These are phyloP conservation scores for Penicillium roqueforti DNA, from an alignment of 495 filamentous ascomycete genomes.

Conservation along the genomic window DNA sequence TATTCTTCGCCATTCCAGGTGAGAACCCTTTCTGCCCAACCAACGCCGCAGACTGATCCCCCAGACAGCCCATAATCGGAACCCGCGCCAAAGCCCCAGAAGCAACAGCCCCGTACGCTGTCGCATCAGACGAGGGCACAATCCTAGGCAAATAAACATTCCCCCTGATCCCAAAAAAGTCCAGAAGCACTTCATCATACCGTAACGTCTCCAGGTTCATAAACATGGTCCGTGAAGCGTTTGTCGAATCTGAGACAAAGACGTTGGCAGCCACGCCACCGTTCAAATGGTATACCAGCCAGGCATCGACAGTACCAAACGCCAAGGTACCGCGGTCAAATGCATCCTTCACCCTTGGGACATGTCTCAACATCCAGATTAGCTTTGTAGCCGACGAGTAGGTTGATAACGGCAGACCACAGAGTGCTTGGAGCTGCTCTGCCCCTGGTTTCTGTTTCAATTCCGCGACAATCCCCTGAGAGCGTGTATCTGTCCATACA, in stretches of 20 bases:
- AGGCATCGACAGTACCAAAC: slow-evolving; percentile 91
- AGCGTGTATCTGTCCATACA: slow-evolving; percentile 92
- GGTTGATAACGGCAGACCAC: slow-evolving; percentile 86
- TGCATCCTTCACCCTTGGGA: slow-evolving; percentile 66
- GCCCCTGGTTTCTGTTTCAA: slow-evolving; percentile 63
- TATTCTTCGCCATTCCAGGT: slow-evolving; percentile 90
- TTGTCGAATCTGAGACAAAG: slow-evolving; percentile 86
- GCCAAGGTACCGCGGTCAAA: slow-evolving; percentile 75
- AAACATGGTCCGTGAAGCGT: slow-evolving; percentile 95
- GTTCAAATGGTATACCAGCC: slow-evolving; percentile 88
- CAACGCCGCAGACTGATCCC: slow-evolving; percentile 89
- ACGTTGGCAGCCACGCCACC: slow-evolving; percentile 65
- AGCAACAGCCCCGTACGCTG: slow-evolving; percentile 66
- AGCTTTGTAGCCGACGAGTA: slow-evolving; percentile 92
- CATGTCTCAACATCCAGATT: slow-evolving; percentile 75
- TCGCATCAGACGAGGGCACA: slow-evolving; percentile 74
- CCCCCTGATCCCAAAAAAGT: slow-evolving; percentile 77
- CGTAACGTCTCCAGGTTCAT: slow-evolving; percentile 81
- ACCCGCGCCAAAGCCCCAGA: slow-evolving; percentile 62
- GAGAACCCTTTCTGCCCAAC: slow-evolving; percentile 90
- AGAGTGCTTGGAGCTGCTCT: slow-evolving; percentile 64
- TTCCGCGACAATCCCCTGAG: slow-evolving; percentile 68
- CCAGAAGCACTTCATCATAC: slow-evolving; percentile 76
- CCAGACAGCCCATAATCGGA: slow-evolving; percentile 80
- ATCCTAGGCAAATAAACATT: slow-evolving; percentile 75